Percentiles rank a stretch among this genome's conserved stretches.
These are phyloP conservation scores for Barnettozyma californica DNA, from an alignment of 805 yeast genomes.

Conservation along the genomic window DNA sequence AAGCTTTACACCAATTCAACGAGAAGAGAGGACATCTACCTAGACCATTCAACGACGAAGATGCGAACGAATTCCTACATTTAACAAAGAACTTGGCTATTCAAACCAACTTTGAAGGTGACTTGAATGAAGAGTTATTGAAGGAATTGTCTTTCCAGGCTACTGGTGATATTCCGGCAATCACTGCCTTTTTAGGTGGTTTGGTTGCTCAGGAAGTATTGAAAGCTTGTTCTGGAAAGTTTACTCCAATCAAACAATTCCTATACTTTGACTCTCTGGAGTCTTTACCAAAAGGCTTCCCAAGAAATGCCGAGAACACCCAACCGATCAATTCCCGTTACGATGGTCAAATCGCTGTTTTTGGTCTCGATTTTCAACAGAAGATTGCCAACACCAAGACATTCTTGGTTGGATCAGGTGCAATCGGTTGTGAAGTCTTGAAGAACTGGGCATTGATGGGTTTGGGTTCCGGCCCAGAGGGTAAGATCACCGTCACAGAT, in stretches of 20 bases:
- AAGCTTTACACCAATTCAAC: slow-evolving; percentile 76
- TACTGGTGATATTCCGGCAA: slow-evolving; percentile 85
- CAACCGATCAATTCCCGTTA: slow-evolving; percentile 78
- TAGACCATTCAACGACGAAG: slow-evolving; percentile 66
- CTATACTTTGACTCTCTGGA: slow-evolving; percentile 92
- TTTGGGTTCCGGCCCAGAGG: slow-evolving; percentile 85
- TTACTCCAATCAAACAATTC: slow-evolving; percentile 88
- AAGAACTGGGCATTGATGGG: slow-evolving; percentile 98
- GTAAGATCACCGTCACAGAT: slow-evolving; percentile 82
- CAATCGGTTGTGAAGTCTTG: slow-evolving; percentile 98
- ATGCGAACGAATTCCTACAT: slow-evolving; percentile 61
- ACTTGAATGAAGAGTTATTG: slow-evolving; percentile 59
- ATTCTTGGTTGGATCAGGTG: slow-evolving; percentile 95
- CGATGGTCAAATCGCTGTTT: slow-evolving; percentile 93
- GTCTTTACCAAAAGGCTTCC: slow-evolving; percentile 66
- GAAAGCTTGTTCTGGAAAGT: slow-evolving; percentile 93
- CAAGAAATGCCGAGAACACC: slow-evolving; percentile 67
- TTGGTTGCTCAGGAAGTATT: slow-evolving; percentile 93
- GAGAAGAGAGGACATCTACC: slow-evolving; percentile 62
- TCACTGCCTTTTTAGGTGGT: slow-evolving; percentile 90
- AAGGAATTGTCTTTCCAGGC: slow-evolving; percentile 78
- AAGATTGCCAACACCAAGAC: slow-evolving; percentile 70
- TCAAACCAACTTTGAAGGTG: slow-evolving; percentile 54
- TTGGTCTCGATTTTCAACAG: slow-evolving; percentile 75
- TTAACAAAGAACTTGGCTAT: slow-evolving; percentile 54